These are phyloP conservation scores for Middelhovenomyces tepae DNA, from an alignment of 805 yeast species.

Conservation along the genomic window DNA sequence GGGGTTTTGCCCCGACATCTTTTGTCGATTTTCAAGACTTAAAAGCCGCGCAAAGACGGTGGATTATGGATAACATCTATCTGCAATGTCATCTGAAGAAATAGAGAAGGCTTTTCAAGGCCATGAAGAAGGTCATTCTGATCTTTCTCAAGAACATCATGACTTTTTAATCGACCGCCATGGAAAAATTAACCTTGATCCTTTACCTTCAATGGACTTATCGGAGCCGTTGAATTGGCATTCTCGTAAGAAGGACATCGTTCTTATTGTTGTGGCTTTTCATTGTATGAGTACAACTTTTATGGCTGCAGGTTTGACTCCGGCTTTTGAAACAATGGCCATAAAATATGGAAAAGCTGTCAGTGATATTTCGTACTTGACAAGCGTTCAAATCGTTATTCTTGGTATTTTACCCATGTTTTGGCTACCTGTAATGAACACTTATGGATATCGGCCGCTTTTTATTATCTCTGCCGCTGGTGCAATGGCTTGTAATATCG, in stretches of 20 bases:
- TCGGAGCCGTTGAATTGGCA: slow-evolving; percentile 15
- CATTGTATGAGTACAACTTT: slow-evolving; percentile 12
- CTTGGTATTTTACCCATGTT: slow-evolving; percentile 12
- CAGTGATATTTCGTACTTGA: slow-evolving; percentile 10
- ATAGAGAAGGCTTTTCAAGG: no score
- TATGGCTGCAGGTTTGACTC: slow-evolving; percentile 12
- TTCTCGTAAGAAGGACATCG: slow-evolving; percentile 8
- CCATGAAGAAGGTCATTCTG: no score
- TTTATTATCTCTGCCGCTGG: slow-evolving; percentile 5
- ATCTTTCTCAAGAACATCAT: no score
- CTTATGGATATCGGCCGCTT: slow-evolving; percentile 12
- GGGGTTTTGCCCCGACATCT: no score
- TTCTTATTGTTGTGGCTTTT: slow-evolving; percentile 9
- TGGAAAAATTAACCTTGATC: slow-evolving; percentile 14
- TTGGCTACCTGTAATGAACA: slow-evolving; percentile 11
- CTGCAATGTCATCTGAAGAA: no score
- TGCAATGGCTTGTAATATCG: slow-evolving; percentile 9
- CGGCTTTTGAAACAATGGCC: slow-evolving; percentile 12
- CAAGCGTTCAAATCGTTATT: slow-evolving; percentile 11
- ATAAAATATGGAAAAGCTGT: slow-evolving; percentile 9
- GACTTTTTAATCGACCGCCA: slow-evolving; percentile 13
- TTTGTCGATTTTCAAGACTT: no score
- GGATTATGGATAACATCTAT: no score
- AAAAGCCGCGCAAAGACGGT: no score
- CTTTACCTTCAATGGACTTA: slow-evolving; percentile 11